Evolutionary conservation across 1,284 basidiomycete genomes (phyloP), one percentile per base, ranked within the genome.

Genomic region (Ceratobasidium sp.): DNA sequence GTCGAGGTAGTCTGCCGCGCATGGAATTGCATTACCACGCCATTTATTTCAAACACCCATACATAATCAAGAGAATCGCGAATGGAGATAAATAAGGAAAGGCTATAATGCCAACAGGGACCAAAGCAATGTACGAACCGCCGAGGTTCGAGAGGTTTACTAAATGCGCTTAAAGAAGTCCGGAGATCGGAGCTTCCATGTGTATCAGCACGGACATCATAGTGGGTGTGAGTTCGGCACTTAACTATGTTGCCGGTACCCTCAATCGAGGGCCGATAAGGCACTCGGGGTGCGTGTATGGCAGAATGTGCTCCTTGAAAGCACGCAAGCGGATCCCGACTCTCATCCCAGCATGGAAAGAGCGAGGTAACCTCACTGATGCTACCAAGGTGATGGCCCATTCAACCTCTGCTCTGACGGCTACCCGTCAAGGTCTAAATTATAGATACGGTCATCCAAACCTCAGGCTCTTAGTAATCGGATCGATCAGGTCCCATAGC

Each of bases 201-300:
- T 60, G 57, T 33, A 59, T 59, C 57, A 60, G 21, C 41, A 60
- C 58, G 58, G 58, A 19, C 30, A 60, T 60, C 46, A 60, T 39
- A n/a, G 27, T 19, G 5, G 25, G 36, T 49, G 36, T 50, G 30
- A 50, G 46, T 21, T 60, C 58, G 58, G 58, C 46, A 60, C 58
- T 46, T 39, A 60, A 30, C 58, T 60, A 60, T 60, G 58, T 60
- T 60, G 29, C 58, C 58, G 57, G 58, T n/a, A 19, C 25, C 49
- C 41, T 29, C 23, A 30, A 36, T 36, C 33, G 9, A 46, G 14
- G 4, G 46, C 46, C 46, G n/a, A 41, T 36, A 59, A 44, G 39
- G 56, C 16, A 50, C 47, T 23, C n/a, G n/a, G n/a, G n/a, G n/a
- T 21, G 2, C 21, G 21, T 21, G 47, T 6, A 21, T 14, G 21